Conservation (phyloP, 495 filamentous ascomycete genomes). For the Podospora appendiculata region DNA sequence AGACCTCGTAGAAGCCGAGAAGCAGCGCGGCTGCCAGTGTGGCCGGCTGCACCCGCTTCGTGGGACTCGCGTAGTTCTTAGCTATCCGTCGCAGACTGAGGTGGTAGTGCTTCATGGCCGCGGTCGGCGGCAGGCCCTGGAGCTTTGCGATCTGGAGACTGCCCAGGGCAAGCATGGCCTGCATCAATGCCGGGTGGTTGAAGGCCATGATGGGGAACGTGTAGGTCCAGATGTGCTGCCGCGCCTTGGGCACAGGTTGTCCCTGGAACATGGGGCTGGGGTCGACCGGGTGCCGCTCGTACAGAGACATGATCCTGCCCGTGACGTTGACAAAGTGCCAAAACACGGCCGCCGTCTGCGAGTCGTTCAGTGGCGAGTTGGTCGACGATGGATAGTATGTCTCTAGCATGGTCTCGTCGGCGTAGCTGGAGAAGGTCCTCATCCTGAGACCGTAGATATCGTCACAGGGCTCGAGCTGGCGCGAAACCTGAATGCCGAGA, state of each 20-base stretch:
- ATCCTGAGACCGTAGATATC: constrained; percentile 30
- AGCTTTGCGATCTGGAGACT: constrained; percentile 85
- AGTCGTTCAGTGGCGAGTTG: constrained; percentile 76
- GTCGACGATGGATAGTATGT: constrained; percentile 66
- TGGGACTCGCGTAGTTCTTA: constrained; percentile 61
- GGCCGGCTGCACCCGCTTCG: constrained; percentile 64
- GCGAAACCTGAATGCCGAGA: constrained; percentile 30
- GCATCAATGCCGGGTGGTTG: constrained; percentile 74
- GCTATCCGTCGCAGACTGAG: constrained; percentile 72
- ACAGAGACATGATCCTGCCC: constrained; percentile 79
- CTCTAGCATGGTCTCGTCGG: constrained; percentile 56
- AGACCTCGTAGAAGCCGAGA: constrained; percentile 88
- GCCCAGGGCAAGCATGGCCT: constrained; percentile 83
- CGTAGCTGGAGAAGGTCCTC: constrained; percentile 35
- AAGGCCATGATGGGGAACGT: constrained; percentile 76
- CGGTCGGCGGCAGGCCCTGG: constrained; percentile 60
- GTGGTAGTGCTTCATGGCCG: constrained; percentile 88
- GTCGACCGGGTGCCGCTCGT: constrained; percentile 76
- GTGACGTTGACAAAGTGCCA: constrained; percentile 89
- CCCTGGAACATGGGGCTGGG: constrained; percentile 63
- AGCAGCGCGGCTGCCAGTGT: constrained; percentile 86
- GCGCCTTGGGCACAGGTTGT: constrained; percentile 53
- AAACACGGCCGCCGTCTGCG: constrained; percentile 77
- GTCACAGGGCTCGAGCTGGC: constrained; percentile 20
- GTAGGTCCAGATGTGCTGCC: constrained; percentile 77